These are phyloP conservation scores for Dendrobium officinale DNA, from an alignment of 106 monocot genomes.

Conservation along the genomic window DNA sequence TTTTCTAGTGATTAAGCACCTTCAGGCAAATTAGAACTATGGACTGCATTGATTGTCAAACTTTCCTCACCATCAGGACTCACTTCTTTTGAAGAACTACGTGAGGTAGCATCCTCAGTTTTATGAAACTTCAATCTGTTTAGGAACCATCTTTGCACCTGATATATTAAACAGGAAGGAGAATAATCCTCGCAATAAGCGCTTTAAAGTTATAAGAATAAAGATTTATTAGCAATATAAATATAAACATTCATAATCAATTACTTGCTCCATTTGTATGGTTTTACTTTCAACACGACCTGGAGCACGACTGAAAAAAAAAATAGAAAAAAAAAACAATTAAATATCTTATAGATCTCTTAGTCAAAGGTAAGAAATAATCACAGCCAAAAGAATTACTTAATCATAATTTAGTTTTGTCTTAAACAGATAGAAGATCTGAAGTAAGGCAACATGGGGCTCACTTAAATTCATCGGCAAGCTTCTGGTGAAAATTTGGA, in stretches of 20 bases:
- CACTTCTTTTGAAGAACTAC: conserved; percentile 6
- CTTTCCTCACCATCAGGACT: background rate
- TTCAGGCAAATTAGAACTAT: conserved; percentile 1
- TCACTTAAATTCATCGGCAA: conserved; percentile 9
- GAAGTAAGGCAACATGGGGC: background rate
- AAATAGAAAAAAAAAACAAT: background rate
- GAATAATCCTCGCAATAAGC: background rate
- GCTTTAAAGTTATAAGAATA: background rate
- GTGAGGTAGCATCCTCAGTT: conserved; percentile 2
- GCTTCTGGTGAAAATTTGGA: conserved; percentile 7
- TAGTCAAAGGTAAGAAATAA: conserved; percentile 1
- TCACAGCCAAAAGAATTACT: background rate
- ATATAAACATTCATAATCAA: background rate
- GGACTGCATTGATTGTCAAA: background rate
- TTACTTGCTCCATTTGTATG: conserved; percentile 3
- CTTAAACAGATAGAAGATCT: background rate
- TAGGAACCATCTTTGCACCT: conserved; percentile 9
- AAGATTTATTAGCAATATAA: background rate
- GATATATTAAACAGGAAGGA: background rate
- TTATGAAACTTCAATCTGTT: background rate
- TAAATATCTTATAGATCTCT: background rate
- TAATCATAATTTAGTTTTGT: background rate
- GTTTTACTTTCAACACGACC: conserved; percentile 2
- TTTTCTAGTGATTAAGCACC: background rate
- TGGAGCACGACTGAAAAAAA: background rate